Base-by-base conservation (phyloP, 2,329 filamentous ascomycete species). In the Aspergillus calidoustus region DNA sequence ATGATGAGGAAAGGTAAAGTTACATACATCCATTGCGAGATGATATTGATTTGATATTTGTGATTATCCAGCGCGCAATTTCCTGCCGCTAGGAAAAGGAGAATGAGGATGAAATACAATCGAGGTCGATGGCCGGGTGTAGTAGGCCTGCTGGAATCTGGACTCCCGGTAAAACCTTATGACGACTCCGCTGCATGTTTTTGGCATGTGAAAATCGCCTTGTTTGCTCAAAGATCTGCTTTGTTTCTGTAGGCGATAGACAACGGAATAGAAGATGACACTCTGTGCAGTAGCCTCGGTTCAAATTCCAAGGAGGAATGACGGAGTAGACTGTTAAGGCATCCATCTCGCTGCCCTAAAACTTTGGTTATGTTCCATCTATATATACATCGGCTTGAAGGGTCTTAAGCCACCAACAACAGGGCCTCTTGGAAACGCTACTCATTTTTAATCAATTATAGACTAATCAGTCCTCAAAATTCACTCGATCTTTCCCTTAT, bases 401-500 rank as follows among this genome's bases (percentile, higher is more conserved):
- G 19, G 19, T 28, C 25, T 28, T 28, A 28, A 28, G 6, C 6
- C 6, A 4, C 25, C 25, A 28, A 28, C 25, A 28, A 28, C 4
- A 28, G 25, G 4, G 4, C 25, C 6, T 28, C 25, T 50, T 52
- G 38, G 5, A 53, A 38, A 49, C 30, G 5, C 31, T 50, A 50
- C 44, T 9, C 31, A 50, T 46, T 59, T 38, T 48, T 41, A 17
- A 17, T 51, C 49, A 47, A 41, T 15, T 22, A 47, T 7, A 22
- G n/a, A 31, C 22, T 31, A 28, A 25, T 3, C 25, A 19, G 23
- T 23, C 31, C n/a, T 25, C 28, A 25, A 50, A 6, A 49, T 41
- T 59, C 34, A 68, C 52, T 66, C 71, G 66, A 97, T 91, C 66
- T 89, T 88, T 19, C 95, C 95, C 80, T 93, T 93, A 74, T 97